A percentile compares a stretch with the other conserved stretches of the same genome.
Conservation (phyloP, 2,329 filamentous ascomycete species). For the Berkeleyomyces basicola region DNA sequence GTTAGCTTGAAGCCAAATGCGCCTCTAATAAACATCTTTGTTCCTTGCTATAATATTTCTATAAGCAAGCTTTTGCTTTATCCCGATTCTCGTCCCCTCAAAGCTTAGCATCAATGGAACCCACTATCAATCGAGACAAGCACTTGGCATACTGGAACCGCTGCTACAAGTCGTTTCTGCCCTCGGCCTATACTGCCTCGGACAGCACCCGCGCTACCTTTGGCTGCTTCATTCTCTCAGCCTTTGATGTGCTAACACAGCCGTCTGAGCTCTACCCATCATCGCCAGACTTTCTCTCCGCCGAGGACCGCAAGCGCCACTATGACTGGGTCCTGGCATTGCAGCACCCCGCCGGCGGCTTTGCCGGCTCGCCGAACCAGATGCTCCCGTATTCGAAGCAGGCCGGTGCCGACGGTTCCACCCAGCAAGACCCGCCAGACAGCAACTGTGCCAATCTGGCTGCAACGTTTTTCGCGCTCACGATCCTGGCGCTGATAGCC, state of each 20-base stretch:
- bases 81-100: neutral
- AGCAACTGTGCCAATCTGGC: conserved; percentile 48
- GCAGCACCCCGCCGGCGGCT: conserved; percentile 75
- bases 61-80: neutral
- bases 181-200: conserved; percentile 66
- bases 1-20: neutral
- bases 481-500: conserved; percentile 45
- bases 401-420: conserved; percentile 12
- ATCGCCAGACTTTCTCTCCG: conserved; percentile 30
- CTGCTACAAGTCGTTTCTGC: conserved; percentile 67
- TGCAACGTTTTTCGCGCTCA: conserved; percentile 76
- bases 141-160: conserved; percentile 90
- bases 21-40: neutral
- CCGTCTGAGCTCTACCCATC: conserved; percentile 28
- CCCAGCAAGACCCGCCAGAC: neutral
- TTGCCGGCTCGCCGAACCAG: conserved; percentile 70
- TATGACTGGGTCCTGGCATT: conserved; percentile 72
- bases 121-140: conserved; percentile 36
- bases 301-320: conserved; percentile 28
- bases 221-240: conserved; percentile 75
- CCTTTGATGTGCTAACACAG: conserved; percentile 61
- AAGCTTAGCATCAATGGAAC: conserved; percentile 3
- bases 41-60: neutral
- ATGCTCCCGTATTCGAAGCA: conserved; percentile 21
- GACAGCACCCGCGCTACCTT: conserved; percentile 85